Conservation (phyloP, 2,329 filamentous ascomycete species). For the Alternaria rosae region DNA sequence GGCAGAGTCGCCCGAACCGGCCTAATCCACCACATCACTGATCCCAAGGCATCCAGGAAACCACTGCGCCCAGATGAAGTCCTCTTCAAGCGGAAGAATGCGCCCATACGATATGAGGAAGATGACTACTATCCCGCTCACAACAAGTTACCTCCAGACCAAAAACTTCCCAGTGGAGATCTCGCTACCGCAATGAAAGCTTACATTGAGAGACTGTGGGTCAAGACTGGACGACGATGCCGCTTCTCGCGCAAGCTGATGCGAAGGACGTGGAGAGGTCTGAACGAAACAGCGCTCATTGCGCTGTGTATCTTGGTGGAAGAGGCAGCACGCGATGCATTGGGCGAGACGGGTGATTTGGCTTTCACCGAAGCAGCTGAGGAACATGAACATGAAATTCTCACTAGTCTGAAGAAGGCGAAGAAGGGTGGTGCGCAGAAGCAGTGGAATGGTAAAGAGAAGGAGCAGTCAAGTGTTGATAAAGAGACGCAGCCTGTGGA, state of each 20-base stretch:
- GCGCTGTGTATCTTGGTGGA: slow-evolving; percentile 79
- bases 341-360: slow-evolving; percentile 72
- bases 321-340: slow-evolving; percentile 67
- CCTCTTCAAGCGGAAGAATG: slow-evolving; percentile 70
- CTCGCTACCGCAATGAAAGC: slow-evolving; percentile 72
- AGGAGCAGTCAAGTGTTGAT: background rate
- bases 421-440: background rate
- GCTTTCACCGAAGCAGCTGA: slow-evolving; percentile 69
- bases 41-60: slow-evolving; percentile 40
- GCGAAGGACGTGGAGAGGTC: slow-evolving; percentile 61
- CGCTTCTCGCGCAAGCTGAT: background rate
- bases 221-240: slow-evolving; percentile 24
- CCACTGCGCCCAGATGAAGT: slow-evolving; percentile 72
- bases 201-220: slow-evolving; percentile 74
- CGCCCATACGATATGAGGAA: slow-evolving; percentile 73
- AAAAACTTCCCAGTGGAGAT: slow-evolving; percentile 70
- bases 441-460: background rate
- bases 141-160: slow-evolving; percentile 60
- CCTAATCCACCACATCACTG: slow-evolving; percentile 57
- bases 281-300: slow-evolving; percentile 81
- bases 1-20: slow-evolving; percentile 27
- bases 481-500: background rate
- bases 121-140: slow-evolving; percentile 75
- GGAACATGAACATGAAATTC: slow-evolving; percentile 22
- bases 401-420: background rate